These are phyloP conservation scores for Pseudohalonectria lignicola DNA, from an alignment of 2,329 filamentous ascomycete genomes.

Conservation along the genomic window DNA sequence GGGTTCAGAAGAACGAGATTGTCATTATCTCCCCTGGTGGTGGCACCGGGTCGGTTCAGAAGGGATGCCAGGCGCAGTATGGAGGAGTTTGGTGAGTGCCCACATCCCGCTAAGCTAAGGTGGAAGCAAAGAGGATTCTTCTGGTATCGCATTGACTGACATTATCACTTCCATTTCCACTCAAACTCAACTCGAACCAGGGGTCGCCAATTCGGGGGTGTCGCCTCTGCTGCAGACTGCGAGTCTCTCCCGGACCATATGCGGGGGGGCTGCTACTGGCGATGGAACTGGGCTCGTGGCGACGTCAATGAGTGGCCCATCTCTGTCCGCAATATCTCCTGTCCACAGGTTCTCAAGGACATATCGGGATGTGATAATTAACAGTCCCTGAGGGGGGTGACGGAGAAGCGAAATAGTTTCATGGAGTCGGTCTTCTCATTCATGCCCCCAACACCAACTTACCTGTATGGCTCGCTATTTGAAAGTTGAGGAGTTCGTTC, in stretches of 20 bases:
- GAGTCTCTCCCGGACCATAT: slow-evolving; percentile 8
- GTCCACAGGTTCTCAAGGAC: slow-evolving; percentile 7
- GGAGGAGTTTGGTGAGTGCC: no score
- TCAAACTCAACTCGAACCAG: no score
- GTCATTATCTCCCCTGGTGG: slow-evolving; percentile 6
- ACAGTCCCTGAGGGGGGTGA: no score
- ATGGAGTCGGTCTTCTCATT: no score
- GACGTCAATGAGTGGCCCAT: slow-evolving; percentile 12
- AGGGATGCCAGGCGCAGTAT: slow-evolving; percentile 4
- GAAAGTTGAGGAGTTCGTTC: no score
- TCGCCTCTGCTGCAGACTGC: slow-evolving; percentile 7
- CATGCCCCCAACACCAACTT: no score
- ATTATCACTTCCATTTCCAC: no score
- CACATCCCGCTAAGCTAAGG: no score
- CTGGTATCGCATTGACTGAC: no score
- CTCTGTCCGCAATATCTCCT: slow-evolving; percentile 8
- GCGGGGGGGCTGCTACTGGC: slow-evolving; percentile 12
- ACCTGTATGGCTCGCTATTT: no score
- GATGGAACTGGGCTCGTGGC: slow-evolving; percentile 12
- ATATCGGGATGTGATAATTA: slow-evolving; percentile 11
- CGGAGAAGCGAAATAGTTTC: no score
- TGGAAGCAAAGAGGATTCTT: no score
- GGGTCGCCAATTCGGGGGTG: slow-evolving; percentile 7
- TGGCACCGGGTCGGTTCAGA: slow-evolving; percentile 6
- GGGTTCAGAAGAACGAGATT: slow-evolving; percentile 7